These are phyloP conservation scores for Monosporascus sp. DNA, from an alignment of 2,329 filamentous ascomycete genomes.

Conservation along the genomic window DNA sequence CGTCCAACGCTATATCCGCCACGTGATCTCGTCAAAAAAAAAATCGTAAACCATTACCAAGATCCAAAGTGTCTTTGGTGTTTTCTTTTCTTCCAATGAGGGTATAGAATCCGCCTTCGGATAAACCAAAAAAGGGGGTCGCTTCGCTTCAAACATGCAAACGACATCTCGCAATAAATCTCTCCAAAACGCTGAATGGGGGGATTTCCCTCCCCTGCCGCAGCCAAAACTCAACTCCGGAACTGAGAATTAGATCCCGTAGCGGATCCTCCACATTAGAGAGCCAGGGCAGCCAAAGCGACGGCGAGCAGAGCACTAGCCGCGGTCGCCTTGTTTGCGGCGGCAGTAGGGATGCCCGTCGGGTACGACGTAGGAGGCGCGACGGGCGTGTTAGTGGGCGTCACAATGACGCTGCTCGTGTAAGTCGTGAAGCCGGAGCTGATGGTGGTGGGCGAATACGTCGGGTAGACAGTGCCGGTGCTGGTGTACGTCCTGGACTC, in stretches of 20 bases:
- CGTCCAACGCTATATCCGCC: not conserved
- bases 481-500: no score
- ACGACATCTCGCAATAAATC: not conserved
- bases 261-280: conserved; percentile 21
- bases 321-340: conserved; percentile 30
- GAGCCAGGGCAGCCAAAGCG: conserved; percentile 32
- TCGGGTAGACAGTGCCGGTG: not conserved
- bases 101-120: not conserved
- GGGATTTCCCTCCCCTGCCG: no score
- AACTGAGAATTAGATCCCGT: not conserved
- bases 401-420: not conserved
- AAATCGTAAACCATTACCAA: not conserved
- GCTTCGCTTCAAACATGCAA: not conserved
- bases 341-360: conserved; percentile 30
- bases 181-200: not conserved
- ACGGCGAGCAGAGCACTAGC: conserved; percentile 33
- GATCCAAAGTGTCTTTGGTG: not conserved
- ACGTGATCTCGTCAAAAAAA: not conserved
- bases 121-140: not conserved
- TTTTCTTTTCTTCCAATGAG: not conserved
- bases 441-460: not conserved
- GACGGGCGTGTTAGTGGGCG: conserved; percentile 23
- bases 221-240: not conserved
- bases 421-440: not conserved
- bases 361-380: conserved; percentile 19